Base-by-base conservation (phyloP, 495 filamentous ascomycete genomes). In the Xylaria intraflava region DNA sequence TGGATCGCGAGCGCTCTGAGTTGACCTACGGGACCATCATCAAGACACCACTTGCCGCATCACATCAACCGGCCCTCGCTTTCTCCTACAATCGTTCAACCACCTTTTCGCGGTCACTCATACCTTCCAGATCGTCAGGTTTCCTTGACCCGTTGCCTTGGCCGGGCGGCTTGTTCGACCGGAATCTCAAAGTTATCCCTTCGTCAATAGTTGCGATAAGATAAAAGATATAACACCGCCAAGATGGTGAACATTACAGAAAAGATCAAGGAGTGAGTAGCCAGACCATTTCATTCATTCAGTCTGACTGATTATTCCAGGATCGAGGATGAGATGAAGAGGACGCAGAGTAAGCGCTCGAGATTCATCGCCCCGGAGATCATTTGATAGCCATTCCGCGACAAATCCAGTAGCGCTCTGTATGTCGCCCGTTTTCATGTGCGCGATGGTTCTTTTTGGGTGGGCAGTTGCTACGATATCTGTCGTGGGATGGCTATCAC, bases 211-310 rank as follows among this genome's bases (percentile, higher is more conserved):
- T 45, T 52, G 30, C 22, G 27, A 38, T 30, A n/a, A 46, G 22
- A 39, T 46, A 41, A 36, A 40, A 11, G 23, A 24, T 41, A 23
- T 8, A 33, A 42, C 52, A 70, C 73, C 68, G 76, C 53, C 82
- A 90, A 79, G 60, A 98, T 99, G 94, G 94, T 96, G 73, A 96
- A 96, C 76, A 96, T 99, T 52, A 96, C 93, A 48, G 94, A 99
- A 42, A 97, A 95, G 81, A 99, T 99, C 74, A 99, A 97, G 75
- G 90, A 96, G 90, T 93, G 73, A 62, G 85, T 70, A 6, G 5
- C 31, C 8, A 1, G 17, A 11, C 10, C 16, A 7, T 17, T 30
- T 1, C 17, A 20, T 1, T 1, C 1, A 17, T 33, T 50, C 35
- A 41, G 24, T 11, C 30, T 55, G 52, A 69, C 35, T 17, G n/a